Percentiles rank a stretch among this genome's conserved stretches.
Evolutionary conservation across 169 alveolate genomes (phyloP).

Genomic region (Cryptosporidium felis): DNA sequence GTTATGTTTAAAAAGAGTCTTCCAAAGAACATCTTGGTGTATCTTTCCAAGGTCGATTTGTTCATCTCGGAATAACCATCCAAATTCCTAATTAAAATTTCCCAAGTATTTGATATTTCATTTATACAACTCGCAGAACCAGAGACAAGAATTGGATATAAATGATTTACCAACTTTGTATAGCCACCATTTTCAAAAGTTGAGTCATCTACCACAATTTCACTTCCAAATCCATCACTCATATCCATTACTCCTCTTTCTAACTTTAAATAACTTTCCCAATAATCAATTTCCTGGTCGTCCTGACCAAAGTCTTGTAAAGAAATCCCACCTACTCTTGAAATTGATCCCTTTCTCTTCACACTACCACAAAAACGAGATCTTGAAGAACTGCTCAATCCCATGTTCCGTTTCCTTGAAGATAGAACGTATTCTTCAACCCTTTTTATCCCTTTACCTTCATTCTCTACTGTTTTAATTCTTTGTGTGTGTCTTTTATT

Average conservation of each 20-base stretch:
- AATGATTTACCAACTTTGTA: background rate
- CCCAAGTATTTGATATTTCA: slow-evolving; percentile 38
- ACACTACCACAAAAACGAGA: background rate
- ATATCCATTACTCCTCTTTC: slow-evolving; percentile 2
- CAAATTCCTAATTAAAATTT: background rate
- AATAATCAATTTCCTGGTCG: slow-evolving; percentile 1
- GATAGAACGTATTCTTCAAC: background rate
- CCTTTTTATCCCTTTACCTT: background rate
- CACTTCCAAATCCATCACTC: background rate
- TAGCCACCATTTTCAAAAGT: slow-evolving; percentile 17
- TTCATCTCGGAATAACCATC: background rate
- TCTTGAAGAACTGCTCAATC: slow-evolving; percentile 7
- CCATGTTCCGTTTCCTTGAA: background rate
- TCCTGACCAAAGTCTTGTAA: slow-evolving; percentile 39
- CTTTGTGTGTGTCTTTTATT: slow-evolving; percentile 24
- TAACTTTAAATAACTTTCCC: slow-evolving; percentile 38
- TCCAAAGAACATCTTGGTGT: slow-evolving; percentile 6
- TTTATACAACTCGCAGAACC: slow-evolving; percentile 29
- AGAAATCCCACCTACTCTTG: background rate
- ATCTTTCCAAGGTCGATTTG: background rate
- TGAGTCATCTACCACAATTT: background rate
- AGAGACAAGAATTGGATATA: slow-evolving; percentile 10
- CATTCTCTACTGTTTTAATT: background rate
- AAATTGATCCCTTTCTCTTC: slow-evolving; percentile 16
- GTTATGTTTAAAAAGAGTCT: slow-evolving; percentile 26